Percentiles rank a stretch among this genome's conserved stretches.
Evolutionary conservation across 2,329 filamentous ascomycete genomes (phyloP).

Genomic region (Stagonosporopsis cucurbitacearum): DNA sequence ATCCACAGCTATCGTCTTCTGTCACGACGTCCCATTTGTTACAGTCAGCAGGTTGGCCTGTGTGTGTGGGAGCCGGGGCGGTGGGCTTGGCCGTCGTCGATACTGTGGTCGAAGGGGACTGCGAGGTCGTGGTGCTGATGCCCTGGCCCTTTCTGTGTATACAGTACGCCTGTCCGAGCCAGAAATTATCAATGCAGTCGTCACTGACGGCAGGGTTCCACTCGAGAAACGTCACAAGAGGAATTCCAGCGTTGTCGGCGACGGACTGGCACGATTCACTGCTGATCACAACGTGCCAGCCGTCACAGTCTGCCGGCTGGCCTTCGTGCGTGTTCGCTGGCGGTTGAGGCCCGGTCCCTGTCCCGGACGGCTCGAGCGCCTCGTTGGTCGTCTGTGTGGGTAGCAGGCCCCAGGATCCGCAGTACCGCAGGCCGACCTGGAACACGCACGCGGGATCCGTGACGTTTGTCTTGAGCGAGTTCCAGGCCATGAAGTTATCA

Average conservation of each 20-base stretch:
- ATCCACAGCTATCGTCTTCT: conserved; percentile 3
- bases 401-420: too few species aligned
- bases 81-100: too few species aligned
- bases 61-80: not conserved
- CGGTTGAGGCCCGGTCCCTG: too few species aligned
- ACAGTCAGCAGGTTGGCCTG: conserved; percentile 2
- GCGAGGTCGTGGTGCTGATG: too few species aligned
- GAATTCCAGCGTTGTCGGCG: not conserved
- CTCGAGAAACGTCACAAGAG: not conserved
- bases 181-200: conserved; percentile 1
- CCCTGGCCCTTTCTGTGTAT: not conserved
- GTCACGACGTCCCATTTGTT: conserved; percentile 2
- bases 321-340: too few species aligned
- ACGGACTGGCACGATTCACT: conserved; percentile 1
- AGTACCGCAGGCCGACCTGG: too few species aligned
- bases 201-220: conserved; percentile 7
- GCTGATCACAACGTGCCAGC: not conserved
- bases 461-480: too few species aligned
- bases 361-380: too few species aligned
- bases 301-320: not conserved
- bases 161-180: not conserved
- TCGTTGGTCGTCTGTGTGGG: too few species aligned
- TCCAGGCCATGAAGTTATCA: too few species aligned
- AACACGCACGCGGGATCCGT: too few species aligned
- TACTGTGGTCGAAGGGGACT: not conserved